Evolutionary conservation across 352 stramenopile species (phyloP), one percentile per base, ranked within the genome.

Genomic region (Globisporangium carolinianum): DNA sequence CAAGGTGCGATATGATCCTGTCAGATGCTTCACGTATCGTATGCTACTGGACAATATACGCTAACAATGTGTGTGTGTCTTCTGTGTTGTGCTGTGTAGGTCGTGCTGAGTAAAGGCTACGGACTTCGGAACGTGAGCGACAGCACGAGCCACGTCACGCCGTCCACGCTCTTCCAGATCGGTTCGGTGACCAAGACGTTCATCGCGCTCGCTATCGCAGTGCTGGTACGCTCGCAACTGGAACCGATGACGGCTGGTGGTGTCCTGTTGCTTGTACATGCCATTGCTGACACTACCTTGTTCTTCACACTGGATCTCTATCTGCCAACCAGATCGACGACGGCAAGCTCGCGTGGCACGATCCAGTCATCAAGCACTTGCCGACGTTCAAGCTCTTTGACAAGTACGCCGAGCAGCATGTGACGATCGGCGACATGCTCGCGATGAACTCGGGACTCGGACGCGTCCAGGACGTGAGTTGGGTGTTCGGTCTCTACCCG

Each of bases 111-210:
- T 49, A 70, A 71, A 50, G 71, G 71, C 7, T 79, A 77, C 35
- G 71, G 71, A 0, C 60, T 79, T 24, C 61, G 71, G 1, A 39
- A 77, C 62, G 59, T 48, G 36, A 72, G 72, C n/a, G 69, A 82
- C 43, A 54, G 47, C 2, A 49, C 36, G 10, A 81, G 59, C 42
- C 24, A 52, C 1, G 76, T 87, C 24, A 73, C 73, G 3, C 58
- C 55, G 38, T 64, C 71, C 9, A 73, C 72, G 15, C 58, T 85
- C 53, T 89, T 89, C 57, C 72, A 89, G 65, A 84, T 89, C 51
- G 79, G 79, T 5, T 89, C 79, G 1, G 68, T 89, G 15, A 73
- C 68, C 5, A 89, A 89, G 65, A 87, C 76, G 14, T 83, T 89
- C 48, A 66, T 89, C 36, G 69, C 70, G 32, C 65, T 79, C 6